Percentiles rank a stretch among this genome's conserved stretches.
phyloP scores from a whole-genome alignment of 2,329 filamentous ascomycete species.

The Corniculantispora saksenae region DNA sequence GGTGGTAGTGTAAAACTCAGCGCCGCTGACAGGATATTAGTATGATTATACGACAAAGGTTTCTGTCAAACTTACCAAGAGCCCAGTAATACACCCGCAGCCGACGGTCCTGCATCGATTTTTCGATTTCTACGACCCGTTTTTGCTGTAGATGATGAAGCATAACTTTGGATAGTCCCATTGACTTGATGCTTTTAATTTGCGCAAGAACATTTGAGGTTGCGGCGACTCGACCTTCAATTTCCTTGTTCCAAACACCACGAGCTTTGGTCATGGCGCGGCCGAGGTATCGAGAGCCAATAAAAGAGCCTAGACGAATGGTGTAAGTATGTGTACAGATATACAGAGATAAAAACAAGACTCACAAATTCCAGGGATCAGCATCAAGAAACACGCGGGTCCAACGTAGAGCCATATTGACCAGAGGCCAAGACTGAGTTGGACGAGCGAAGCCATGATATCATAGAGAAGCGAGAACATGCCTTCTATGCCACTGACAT shows the following conservation, averaged over 20 bases:
- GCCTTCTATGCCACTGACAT: not conserved
- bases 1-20: not conserved
- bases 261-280: too few relatives aligned
- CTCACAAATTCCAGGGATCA: not conserved
- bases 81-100: not conserved
- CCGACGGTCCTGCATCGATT: not conserved
- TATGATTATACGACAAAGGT: too few relatives aligned
- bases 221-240: not conserved
- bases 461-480: not conserved
- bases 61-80: not conserved
- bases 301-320: too few relatives aligned
- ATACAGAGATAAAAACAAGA: too few relatives aligned
- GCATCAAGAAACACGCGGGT: not conserved
- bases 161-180: not conserved
- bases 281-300: too few relatives aligned
- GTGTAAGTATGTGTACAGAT: too few relatives aligned
- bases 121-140: not conserved
- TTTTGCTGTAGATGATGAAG: not conserved
- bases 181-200: not conserved
- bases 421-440: constrained; percentile 1
- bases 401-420: not conserved
- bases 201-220: constrained; percentile 8
- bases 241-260: not conserved
- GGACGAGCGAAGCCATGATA: not conserved
- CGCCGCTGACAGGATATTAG: not conserved